Evolutionary conservation across 257 asterid genomes (phyloP).

Genomic region (Plantago major): DNA sequence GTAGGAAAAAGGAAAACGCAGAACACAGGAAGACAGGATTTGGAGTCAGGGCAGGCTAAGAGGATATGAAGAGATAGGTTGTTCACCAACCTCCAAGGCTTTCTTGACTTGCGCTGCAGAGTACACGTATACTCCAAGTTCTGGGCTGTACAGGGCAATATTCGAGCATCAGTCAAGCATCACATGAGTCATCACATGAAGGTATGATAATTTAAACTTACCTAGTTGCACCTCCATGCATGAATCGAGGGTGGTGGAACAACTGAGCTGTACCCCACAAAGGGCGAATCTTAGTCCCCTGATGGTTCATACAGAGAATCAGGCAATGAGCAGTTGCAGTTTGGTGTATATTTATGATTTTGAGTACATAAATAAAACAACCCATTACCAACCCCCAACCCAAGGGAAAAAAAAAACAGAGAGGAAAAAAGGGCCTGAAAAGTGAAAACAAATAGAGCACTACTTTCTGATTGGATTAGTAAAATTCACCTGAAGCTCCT

Average conservation of each 20-base stretch:
- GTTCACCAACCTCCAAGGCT: slow-evolving; percentile 70
- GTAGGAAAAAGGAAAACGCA: slow-evolving; percentile 16
- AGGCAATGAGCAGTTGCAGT: background rate
- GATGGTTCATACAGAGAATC: slow-evolving; percentile 11
- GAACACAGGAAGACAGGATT: background rate
- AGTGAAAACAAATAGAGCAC: background rate
- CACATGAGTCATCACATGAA: background rate
- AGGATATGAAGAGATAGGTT: slow-evolving; percentile 9
- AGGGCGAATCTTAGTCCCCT: slow-evolving; percentile 72
- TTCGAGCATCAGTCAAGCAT: slow-evolving; percentile 11
- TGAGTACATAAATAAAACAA: too few species aligned
- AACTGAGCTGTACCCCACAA: slow-evolving; percentile 98
- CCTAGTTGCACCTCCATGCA: slow-evolving; percentile 99
- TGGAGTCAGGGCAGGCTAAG: background rate
- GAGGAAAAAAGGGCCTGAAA: background rate
- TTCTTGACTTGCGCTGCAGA: slow-evolving; percentile 97
- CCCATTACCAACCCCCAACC: too few species aligned
- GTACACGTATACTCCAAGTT: slow-evolving; percentile 67
- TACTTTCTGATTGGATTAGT: background rate
- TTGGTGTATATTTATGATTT: too few species aligned
- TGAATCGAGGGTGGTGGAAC: slow-evolving; percentile 82
- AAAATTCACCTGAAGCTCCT: slow-evolving; percentile 82
- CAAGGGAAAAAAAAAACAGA: too few species aligned
- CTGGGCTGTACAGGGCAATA: slow-evolving; percentile 53
- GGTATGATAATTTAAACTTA: slow-evolving; percentile 16